Evolutionary conservation across 2,329 filamentous ascomycete species (phyloP), one percentile per base, ranked within the genome.

Genomic region (Talaromyces sp.): DNA sequence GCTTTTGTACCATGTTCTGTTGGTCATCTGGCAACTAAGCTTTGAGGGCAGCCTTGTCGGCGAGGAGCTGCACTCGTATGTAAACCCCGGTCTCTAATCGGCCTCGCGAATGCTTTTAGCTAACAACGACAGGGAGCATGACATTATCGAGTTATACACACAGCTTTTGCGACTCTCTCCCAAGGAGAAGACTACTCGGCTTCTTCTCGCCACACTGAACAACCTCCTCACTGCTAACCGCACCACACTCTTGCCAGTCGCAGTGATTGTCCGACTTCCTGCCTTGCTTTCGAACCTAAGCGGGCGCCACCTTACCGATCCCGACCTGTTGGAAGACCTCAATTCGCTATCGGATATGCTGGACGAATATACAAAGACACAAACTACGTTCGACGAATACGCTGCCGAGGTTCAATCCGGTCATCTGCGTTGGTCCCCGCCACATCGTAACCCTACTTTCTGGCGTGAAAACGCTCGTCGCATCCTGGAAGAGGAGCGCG

Each of bases 141-240:
- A 97, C 70, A 88, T 97, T 66, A 84, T 97, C 64, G 83, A 92
- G 53, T 85, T 97, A 51, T 97, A 96, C 75, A 92, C 90, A n/a
- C 90, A 95, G 66, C 87, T 99, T 41, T 82, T 99, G 59, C 89
- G 92, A 58, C 81, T 96, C 48, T 97, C 94, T 2, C 92, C 93
- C 51, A 99, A 99, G 76, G 94, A 97, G 74, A 99, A 99, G 82
- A 97, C 93, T 1, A 97, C 93, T 0, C 88, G 94, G 31, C 83
- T 99, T 58, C 85, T 97, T 52, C 83, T 97, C 51, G 92, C 92
- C 10, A 97, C 93, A 8, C 84, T 99, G 46, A 85, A 89, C 73
- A 97, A 96, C 76, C 86, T 99, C 51, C 85, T 97, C 41, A 91
- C 81, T 75, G 85, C 78, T 79, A 89, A 83, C 83, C 89, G 73